phyloP scores from a whole-genome alignment of 768 basidiomycete species.

The Clavulina sp. region DNA sequence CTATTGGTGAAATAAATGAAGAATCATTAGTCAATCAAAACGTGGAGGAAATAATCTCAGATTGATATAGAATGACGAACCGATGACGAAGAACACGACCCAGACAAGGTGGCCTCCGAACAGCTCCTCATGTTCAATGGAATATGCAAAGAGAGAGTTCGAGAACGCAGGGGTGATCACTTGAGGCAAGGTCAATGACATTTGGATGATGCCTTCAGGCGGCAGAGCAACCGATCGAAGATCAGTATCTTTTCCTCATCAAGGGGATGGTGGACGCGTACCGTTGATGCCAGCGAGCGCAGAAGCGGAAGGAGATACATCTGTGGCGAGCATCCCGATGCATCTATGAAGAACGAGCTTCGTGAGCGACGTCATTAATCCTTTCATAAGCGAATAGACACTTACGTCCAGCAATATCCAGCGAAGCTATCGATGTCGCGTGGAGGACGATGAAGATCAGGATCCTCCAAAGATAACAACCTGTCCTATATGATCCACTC shows the following conservation, averaged over 20 bases:
- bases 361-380: not conserved
- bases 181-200: not conserved
- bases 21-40: no score
- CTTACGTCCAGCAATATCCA: constrained; percentile 1
- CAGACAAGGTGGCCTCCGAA: not conserved
- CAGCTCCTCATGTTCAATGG: not conserved
- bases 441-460: not conserved
- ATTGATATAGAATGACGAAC: no score
- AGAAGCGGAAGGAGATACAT: not conserved
- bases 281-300: constrained; percentile 1
- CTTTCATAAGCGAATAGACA: not conserved
- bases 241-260: not conserved
- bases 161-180: not conserved
- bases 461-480: not conserved
- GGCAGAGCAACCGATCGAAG: no score
- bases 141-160: not conserved
- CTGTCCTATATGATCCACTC: not conserved
- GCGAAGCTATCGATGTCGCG: not conserved
- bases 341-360: not conserved
- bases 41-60: no score
- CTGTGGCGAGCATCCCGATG: not conserved
- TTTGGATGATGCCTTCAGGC: not conserved
- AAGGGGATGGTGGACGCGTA: not conserved
- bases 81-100: not conserved
- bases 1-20: no score